These are phyloP conservation scores for Zygnema cylindricum DNA, from an alignment of 139 green algal genomes.

Conservation along the genomic window DNA sequence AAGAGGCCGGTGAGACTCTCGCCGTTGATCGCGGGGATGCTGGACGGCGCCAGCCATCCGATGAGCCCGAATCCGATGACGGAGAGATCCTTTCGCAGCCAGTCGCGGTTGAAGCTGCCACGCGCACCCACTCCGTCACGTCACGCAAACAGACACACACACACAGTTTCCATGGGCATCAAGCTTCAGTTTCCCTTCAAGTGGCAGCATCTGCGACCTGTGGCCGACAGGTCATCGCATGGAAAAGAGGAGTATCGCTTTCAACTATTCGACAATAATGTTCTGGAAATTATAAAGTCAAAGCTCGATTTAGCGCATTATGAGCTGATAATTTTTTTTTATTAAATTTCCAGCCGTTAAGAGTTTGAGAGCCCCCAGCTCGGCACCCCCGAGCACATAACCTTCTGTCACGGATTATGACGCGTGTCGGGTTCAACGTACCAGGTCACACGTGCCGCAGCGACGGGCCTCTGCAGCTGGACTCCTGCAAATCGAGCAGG, in stretches of 20 bases:
- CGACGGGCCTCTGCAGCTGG: conserved; percentile 9
- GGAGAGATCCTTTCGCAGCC: conserved; percentile 40
- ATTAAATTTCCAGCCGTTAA: not conserved
- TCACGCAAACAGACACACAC: not conserved
- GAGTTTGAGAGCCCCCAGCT: too few species aligned
- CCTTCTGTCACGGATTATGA: too few species aligned
- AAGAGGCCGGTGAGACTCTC: conserved; percentile 54
- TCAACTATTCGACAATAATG: too few species aligned
- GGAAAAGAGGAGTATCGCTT: too few species aligned
- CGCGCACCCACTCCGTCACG: not conserved
- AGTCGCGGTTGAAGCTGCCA: conserved; percentile 44
- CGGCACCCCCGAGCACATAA: too few species aligned
- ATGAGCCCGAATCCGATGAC: conserved; percentile 48
- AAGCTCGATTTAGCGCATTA: too few species aligned
- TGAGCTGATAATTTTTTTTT: not conserved
- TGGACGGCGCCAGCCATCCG: conserved; percentile 45
- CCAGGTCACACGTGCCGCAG: conserved; percentile 26
- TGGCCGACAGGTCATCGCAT: too few species aligned
- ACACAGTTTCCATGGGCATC: not conserved
- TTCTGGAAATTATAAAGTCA: too few species aligned
- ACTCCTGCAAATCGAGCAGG: not conserved
- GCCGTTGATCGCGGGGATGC: conserved; percentile 50
- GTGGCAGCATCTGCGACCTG: too few species aligned
- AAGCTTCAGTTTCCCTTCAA: too few species aligned
- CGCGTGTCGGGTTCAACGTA: not conserved